A percentile compares a stretch with the other conserved stretches of the same genome.
phyloP scores from a whole-genome alignment of 345 rosid species.

The Murraya paniculata region DNA sequence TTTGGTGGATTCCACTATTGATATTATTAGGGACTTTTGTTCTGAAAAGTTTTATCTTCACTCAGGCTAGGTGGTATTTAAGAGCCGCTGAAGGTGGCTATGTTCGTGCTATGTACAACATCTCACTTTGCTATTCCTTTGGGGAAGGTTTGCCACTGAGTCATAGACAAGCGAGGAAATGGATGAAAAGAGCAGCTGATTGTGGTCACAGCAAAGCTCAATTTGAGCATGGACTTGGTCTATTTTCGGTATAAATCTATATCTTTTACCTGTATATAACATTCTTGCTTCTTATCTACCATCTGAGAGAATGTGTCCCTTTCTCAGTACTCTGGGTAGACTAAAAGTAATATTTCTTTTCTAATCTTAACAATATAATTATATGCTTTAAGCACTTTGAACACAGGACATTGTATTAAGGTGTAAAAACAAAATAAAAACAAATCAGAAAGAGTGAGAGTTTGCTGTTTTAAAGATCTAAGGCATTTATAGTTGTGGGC shows the following conservation, averaged over 20 bases:
- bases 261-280: neutral
- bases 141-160: conserved; percentile 76
- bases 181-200: conserved; percentile 98
- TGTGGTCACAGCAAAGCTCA: conserved; percentile 86
- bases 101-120: conserved; percentile 85
- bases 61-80: conserved; percentile 73
- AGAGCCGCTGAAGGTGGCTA: conserved; percentile 90
- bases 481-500: neutral
- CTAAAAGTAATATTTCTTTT: neutral
- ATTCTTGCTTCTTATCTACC: neutral
- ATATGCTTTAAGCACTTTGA: neutral
- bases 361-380: neutral
- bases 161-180: conserved; percentile 58
- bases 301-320: neutral
- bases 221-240: conserved; percentile 78
- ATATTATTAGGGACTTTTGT: neutral
- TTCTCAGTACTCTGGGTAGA: neutral
- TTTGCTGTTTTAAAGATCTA: neutral
- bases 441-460: neutral
- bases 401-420: neutral
- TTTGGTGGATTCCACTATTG: neutral
- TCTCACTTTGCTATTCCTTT: conserved; percentile 62
- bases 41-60: neutral
- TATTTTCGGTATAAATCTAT: conserved; percentile 57
- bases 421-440: neutral